Conservation (phyloP, 805 yeast genomes). For the Pichia manshurica region DNA sequence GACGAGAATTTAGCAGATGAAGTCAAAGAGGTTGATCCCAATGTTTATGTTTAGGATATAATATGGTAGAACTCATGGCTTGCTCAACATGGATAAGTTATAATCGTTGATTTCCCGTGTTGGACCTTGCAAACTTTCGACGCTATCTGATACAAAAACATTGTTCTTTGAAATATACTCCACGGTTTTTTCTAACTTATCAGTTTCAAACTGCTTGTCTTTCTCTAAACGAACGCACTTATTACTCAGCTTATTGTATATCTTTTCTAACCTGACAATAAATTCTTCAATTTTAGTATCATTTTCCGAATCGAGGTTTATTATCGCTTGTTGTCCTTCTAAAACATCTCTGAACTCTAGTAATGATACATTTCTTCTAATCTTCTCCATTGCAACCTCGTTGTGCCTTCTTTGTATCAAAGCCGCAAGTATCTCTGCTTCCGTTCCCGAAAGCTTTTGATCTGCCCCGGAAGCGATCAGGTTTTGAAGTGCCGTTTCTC, state of each 20-base stretch:
- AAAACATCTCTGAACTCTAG: conserved; percentile 12
- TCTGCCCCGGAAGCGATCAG: conserved; percentile 13
- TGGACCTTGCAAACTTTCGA: background rate
- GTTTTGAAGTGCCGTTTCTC: conserved; percentile 18
- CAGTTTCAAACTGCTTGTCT: conserved; percentile 17
- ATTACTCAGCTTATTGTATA: conserved; percentile 26
- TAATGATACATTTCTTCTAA: conserved; percentile 14
- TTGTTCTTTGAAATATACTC: background rate
- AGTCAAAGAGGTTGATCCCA: conserved; percentile 15
- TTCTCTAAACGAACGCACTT: conserved; percentile 7
- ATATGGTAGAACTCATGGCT: background rate
- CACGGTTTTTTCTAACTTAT: conserved; percentile 16
- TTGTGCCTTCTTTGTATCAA: conserved; percentile 17
- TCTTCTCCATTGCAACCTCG: conserved; percentile 4
- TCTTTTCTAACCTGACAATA: conserved; percentile 20
- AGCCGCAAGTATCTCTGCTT: conserved; percentile 16
- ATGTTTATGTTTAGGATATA: conserved; percentile 20
- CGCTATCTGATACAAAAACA: too few relatives aligned
- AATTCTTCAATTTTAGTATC: conserved; percentile 19
- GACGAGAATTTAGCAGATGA: conserved; percentile 10
- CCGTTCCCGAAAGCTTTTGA: conserved; percentile 5
- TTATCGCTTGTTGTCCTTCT: conserved; percentile 6
- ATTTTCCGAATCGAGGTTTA: conserved; percentile 6
- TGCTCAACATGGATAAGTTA: background rate
- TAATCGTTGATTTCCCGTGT: background rate